Base-by-base conservation (phyloP, 1,284 basidiomycete species). In the Heterobasidion parviporum region DNA sequence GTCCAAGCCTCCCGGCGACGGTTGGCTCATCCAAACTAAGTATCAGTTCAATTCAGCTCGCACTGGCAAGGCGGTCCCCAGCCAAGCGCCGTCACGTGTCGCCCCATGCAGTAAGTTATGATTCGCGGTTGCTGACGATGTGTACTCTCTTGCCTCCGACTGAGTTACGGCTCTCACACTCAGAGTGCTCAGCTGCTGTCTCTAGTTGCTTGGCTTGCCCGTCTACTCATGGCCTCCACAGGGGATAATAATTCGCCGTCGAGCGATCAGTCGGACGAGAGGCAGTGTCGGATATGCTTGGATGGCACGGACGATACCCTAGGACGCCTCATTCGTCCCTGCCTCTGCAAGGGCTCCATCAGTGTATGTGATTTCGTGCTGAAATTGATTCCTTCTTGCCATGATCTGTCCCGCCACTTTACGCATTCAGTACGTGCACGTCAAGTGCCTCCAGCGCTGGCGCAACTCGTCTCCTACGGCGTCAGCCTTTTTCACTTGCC, bases 311-410 rank as follows among this genome's bases (percentile, higher is more conserved):
- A 87, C 63, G 70, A 65, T 5, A 75, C 80, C 54, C 73, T 85
- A 38, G 88, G 88, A 6, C 77, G 81, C 55, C 78, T 90, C 57
- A 87, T 90, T 61, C 79, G 82, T 41, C 88, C 89, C 6, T 91
- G 89, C 68, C 76, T 85, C 1, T 92, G 88, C 70, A 83, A 78
- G 59, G 89, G 89, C 34, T 83, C 85, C n/a, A 89, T 91, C 54
- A 85, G 82, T 60, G 87, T 89, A 68, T 67, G 85, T 73, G 5
- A 26, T 9, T 26, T 34, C 56, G 8, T 26, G 20, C 41, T 52
- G 36, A 52, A 52, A 35, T 26, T 26, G 26, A 26, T 26, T 26
- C 5, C 12, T 47, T 10, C 38, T 8, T 54, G n/a, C 20, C 3
- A 8, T 14, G 33, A n/a, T 50, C 16, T 50, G 18, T 10, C 45